phyloP scores from a whole-genome alignment of 2,329 filamentous ascomycete genomes.

The Exserohilum rostratum region DNA sequence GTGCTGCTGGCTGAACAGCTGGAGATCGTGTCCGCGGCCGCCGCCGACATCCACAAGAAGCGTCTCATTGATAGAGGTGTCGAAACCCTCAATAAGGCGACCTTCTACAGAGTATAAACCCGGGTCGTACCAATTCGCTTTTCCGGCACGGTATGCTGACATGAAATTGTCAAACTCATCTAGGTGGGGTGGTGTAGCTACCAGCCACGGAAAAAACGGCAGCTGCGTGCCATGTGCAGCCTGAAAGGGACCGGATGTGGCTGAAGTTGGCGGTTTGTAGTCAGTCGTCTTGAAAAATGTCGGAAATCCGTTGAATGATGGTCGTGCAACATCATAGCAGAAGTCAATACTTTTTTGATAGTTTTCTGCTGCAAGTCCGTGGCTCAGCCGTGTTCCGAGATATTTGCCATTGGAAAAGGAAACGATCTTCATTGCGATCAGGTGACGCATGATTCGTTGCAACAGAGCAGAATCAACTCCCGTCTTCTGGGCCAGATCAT shows the following conservation, averaged over 20 bases:
- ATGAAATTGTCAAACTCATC: slow-evolving; percentile 19
- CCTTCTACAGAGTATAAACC: slow-evolving; percentile 21
- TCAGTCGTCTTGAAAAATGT: slow-evolving; percentile 15
- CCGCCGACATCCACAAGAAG: slow-evolving; percentile 55
- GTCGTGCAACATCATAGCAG: slow-evolving; percentile 48
- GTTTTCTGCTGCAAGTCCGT: slow-evolving; percentile 43
- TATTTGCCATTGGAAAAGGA: slow-evolving; percentile 34
- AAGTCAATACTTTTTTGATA: slow-evolving; percentile 47
- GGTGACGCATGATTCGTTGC: slow-evolving; percentile 46
- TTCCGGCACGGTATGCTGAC: slow-evolving; percentile 18
- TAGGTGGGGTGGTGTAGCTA: slow-evolving; percentile 45
- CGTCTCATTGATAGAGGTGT: slow-evolving; percentile 12
- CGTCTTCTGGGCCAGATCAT: slow-evolving; percentile 38
- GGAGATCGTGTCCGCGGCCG: slow-evolving; percentile 51
- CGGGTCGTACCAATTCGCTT: slow-evolving; percentile 18
- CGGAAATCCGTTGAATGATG: slow-evolving; percentile 19
- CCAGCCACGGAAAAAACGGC: slow-evolving; percentile 48
- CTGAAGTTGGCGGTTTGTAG: slow-evolving; percentile 12
- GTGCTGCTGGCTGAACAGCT: slow-evolving; percentile 32
- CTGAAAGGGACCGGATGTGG: slow-evolving; percentile 45
- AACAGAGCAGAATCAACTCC: slow-evolving; percentile 36
- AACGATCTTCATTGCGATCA: slow-evolving; percentile 49
- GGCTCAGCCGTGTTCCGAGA: slow-evolving; percentile 37
- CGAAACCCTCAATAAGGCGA: slow-evolving; percentile 34
- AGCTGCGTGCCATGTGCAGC: slow-evolving; percentile 44